Base-by-base conservation (phyloP, 2,329 filamentous ascomycete species). In the Neonectria punicea region DNA sequence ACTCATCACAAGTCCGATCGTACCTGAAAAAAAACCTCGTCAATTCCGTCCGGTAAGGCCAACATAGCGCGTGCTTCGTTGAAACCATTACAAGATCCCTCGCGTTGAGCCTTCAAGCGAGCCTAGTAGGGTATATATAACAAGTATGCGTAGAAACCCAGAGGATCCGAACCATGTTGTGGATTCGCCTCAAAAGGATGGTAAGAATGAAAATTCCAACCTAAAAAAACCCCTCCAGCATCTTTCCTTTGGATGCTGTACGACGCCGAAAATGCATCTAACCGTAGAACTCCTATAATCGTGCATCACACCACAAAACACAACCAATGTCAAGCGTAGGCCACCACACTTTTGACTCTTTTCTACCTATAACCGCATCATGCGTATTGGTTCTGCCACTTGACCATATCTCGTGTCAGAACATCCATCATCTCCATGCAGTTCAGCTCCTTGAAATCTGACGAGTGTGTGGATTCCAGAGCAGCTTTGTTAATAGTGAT, bases 371-470 rank as follows among this genome's bases (percentile, higher is more conserved):
- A 44, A 44, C 22, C 32, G n/a, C 36, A 55, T 76, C 70, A 80
- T 58, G 82, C 77, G 71, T 87, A 94, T 74, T 92, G 87, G 69
- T 91, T 90, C 80, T 97, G 93, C 93, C 93, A 97, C 74, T 92
- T 91, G 70, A 95, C 87, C 73, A 97, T 85, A 76, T 94, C 90
- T 67, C 92, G 86, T 66, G 92, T 94, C 77, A 97, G 80, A 71
- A 89, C 86, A 77, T 97, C 93, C 93, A 97, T 97, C 93, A 97
- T 97, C 80, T 97, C 93, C 68, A 93, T 84, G 71, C 91, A 94
- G 62, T 84, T 92, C 68, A 97, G 82, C 9, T 91, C 87, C 71
- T 90, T 92, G 78, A 97, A 97, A 1, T 90, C 86, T 72, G 82
- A 85, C 18, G 65, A 66, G 22, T 70, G 68, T 9, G 72, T 65